Percentiles rank a stretch among this genome's conserved stretches.
Evolutionary conservation across 805 yeast species (phyloP).

Genomic region (Candida fluviatilis): DNA sequence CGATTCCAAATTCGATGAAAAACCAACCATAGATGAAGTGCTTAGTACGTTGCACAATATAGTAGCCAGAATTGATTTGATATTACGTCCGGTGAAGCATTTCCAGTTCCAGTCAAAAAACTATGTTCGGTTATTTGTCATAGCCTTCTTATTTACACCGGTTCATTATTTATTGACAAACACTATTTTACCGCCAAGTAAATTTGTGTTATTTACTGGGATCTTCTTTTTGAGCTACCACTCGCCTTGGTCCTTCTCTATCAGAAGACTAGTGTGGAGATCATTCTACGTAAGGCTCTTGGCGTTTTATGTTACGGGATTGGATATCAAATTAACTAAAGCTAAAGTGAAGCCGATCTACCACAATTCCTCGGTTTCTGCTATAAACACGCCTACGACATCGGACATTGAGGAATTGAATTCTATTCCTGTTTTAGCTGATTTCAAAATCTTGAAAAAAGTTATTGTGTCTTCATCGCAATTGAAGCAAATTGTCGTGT

Average conservation of each 20-base stretch:
- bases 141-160: constrained; percentile 39
- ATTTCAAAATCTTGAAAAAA: constrained; percentile 37
- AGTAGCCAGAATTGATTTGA: constrained; percentile 36
- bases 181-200: constrained; percentile 26
- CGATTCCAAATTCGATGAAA: constrained; percentile 40
- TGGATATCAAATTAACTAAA: constrained; percentile 19
- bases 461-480: constrained; percentile 36
- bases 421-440: constrained; percentile 21
- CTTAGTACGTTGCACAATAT: constrained; percentile 45
- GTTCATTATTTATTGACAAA: constrained; percentile 35
- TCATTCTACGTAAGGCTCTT: constrained; percentile 38
- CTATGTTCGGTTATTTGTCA: constrained; percentile 24
- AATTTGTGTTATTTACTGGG: constrained; percentile 35
- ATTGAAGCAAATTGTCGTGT: constrained; percentile 44
- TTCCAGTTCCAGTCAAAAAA: constrained; percentile 23
- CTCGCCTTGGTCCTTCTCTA: constrained; percentile 45
- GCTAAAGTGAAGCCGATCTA: constrained; percentile 5
- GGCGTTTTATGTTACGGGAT: constrained; percentile 40
- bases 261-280: constrained; percentile 48
- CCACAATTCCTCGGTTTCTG: constrained; percentile 6
- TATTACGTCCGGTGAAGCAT: constrained; percentile 36
- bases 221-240: constrained; percentile 39
- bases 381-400: constrained; percentile 14
- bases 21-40: constrained; percentile 52
- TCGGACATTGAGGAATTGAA: constrained; percentile 16